Base-by-base conservation (phyloP, 2,329 filamentous ascomycete species). In the Drechslerella coelobrocha region DNA sequence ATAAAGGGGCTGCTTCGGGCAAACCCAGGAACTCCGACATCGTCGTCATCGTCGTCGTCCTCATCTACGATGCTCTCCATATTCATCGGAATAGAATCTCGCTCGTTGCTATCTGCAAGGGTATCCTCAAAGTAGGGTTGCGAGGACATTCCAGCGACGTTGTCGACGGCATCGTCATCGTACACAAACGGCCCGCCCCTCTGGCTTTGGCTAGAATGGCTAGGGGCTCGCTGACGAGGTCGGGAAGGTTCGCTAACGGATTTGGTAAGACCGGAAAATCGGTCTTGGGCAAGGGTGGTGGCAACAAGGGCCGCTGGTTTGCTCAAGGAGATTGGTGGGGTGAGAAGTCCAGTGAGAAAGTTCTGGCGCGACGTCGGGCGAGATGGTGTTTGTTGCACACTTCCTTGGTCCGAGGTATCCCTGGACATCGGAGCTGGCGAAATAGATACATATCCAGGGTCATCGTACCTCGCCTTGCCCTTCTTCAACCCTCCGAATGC, bases 271-370 rank as follows among this genome's bases (percentile, higher is more conserved):
- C 59, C 41, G 5, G 59, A 53, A 24, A 68, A 63, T 21, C 59
- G 34, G 14, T 61, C 52, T 24, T 55, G 63, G 3, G 61, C 60
- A 4, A 61, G 55, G 8, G 41, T 63, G 7, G 61, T 61, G 21
- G 56, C 55, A n/a, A 54, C 37, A 10, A 72, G 59, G 6, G 73
- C 53, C 10, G 41, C 71, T 14, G 68, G 53, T 26, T 66, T 62
- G 31, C 54, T 72, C 29, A 73, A 41, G 2, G 62, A 73, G 10
- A 61, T 73, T 4, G 74, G 74, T 21, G 75, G 74, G 1, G 75
- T 69, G n/a, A 76, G 73, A 19, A 76, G 72, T 24, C 73, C 73
- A 23, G 69, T 74, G 34, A 76, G 47, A 39, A 76, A 76, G 54
- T 65, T 72, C 50, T 65, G 68, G 51, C 68, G 27, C 34, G 74